Base-by-base conservation (phyloP, 108 stramenopile genomes). In the Cyclotella cryptica region DNA sequence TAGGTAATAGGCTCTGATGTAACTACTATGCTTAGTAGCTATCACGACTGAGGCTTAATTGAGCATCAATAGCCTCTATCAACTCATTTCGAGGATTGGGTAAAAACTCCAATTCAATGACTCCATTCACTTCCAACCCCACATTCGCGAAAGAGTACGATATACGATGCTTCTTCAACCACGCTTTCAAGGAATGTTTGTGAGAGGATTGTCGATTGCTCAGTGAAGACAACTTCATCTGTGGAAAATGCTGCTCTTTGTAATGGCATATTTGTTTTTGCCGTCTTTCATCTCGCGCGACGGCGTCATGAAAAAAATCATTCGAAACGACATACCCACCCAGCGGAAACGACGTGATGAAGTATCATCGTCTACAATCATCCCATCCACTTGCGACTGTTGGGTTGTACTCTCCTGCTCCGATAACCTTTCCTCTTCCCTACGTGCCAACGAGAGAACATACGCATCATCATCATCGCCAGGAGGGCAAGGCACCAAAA, bases 401-500 rank as follows among this genome's bases (percentile, higher is more conserved):
- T 69, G 66, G 0, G 26, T 42, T 29, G 45, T 26, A 49, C 24
- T 22, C 26, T 46, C n/a, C 39, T 43, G 57, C 14, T 75, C 74
- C 75, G 0, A 40, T 22, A 69, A 65, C 40, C 87, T 80, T 30
- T 55, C 74, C 44, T 86, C 87, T 61, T 91, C 92, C 55, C 92
- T 87, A 52, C 85, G 78, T 1, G 92, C 90, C 72, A 95, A 88
- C 13, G 86, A 84, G 10, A 95, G 41, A 0, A 84, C 89, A 70
- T 95, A 95, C 12, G 94, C 88, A 83, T 95, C 94, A 59, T 95
- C 94, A 51, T 95, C 92, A 71, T 95, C 94, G 8, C 84, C 87
- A 8, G 92, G 90, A 28, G 94, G 94, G 39, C 90, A 77, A 13
- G 87, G 71, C 19, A 90, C 88, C 59, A 95, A 74, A 89, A 76